Percentiles rank a stretch among this genome's conserved stretches.
These are phyloP conservation scores for Diplodia sapinea DNA, from an alignment of 2,329 filamentous ascomycete species.

Conservation along the genomic window DNA sequence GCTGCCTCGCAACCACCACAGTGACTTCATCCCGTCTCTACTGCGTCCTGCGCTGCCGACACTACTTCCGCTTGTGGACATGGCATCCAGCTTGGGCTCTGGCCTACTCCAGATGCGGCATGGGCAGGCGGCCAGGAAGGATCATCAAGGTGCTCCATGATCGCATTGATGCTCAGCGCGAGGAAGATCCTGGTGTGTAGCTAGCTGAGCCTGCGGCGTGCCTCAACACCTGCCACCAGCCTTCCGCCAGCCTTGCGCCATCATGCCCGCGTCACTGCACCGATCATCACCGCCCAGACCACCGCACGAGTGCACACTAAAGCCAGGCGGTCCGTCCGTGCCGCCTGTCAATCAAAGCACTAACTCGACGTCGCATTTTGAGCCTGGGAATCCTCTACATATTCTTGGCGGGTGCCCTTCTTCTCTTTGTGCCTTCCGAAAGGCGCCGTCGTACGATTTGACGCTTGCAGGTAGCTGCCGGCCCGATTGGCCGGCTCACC, in stretches of 20 bases:
- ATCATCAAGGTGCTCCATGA: conserved; percentile 25
- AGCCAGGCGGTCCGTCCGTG: background rate
- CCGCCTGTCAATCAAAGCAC: background rate
- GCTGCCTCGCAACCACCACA: too few relatives aligned
- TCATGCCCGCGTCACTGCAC: conserved; percentile 4
- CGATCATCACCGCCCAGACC: background rate
- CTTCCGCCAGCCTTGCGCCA: background rate
- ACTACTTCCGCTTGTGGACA: conserved; percentile 5
- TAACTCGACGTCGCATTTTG: background rate
- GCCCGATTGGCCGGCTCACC: background rate
- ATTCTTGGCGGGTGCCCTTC: background rate
- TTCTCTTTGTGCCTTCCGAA: background rate
- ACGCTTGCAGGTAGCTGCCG: background rate
- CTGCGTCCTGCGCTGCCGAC: background rate
- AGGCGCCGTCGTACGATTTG: conserved; percentile 13
- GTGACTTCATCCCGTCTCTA: conserved; percentile 19
- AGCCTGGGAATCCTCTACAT: background rate
- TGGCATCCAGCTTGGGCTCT: background rate
- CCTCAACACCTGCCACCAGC: background rate
- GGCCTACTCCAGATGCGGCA: conserved; percentile 13
- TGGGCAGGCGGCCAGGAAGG: background rate
- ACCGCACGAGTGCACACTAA: background rate
- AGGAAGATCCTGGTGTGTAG: conserved; percentile 11
- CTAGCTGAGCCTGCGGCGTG: background rate
- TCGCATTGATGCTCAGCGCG: conserved; percentile 17